Conservation (phyloP, 2,329 filamentous ascomycete species). For the Colletotrichum acutatum region DNA sequence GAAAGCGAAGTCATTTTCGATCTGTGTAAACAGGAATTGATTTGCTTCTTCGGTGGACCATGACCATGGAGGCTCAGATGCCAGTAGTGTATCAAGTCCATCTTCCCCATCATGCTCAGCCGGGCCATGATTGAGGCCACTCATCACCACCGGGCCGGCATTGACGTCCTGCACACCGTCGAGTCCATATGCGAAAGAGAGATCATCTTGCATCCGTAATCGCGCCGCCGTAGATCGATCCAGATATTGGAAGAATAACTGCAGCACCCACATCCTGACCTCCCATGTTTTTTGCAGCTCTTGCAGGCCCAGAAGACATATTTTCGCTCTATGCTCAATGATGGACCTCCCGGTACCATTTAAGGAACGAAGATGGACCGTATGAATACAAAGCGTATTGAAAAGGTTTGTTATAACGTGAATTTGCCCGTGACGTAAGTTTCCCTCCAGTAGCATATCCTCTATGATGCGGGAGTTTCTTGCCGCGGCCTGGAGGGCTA, state of each 20-base stretch:
- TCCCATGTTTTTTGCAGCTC: constrained; percentile 62
- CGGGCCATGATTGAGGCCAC: background rate
- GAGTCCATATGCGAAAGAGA: background rate
- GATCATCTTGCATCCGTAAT: constrained; percentile 38
- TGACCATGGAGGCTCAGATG: constrained; percentile 26
- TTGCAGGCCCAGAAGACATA: constrained; percentile 57
- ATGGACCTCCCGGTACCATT: constrained; percentile 52
- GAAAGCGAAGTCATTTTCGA: constrained; percentile 35
- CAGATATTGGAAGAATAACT: constrained; percentile 59
- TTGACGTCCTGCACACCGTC: background rate
- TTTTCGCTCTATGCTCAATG: constrained; percentile 58
- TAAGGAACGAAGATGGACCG: constrained; percentile 52
- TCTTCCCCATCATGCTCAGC: background rate
- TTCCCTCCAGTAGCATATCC: constrained; percentile 55
- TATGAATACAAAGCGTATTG: constrained; percentile 59
- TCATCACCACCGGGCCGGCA: background rate
- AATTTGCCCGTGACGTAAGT: constrained; percentile 55
- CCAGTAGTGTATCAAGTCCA: background rate
- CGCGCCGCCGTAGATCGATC: constrained; percentile 55
- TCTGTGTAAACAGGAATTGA: constrained; percentile 38
- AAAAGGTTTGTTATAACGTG: constrained; percentile 61
- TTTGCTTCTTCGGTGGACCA: constrained; percentile 37
- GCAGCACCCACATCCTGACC: constrained; percentile 58
- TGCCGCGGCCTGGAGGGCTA: constrained; percentile 57
- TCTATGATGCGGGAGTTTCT: constrained; percentile 58